These are phyloP conservation scores for Nitzschia palea DNA, from an alignment of 108 stramenopile genomes.

Conservation along the genomic window DNA sequence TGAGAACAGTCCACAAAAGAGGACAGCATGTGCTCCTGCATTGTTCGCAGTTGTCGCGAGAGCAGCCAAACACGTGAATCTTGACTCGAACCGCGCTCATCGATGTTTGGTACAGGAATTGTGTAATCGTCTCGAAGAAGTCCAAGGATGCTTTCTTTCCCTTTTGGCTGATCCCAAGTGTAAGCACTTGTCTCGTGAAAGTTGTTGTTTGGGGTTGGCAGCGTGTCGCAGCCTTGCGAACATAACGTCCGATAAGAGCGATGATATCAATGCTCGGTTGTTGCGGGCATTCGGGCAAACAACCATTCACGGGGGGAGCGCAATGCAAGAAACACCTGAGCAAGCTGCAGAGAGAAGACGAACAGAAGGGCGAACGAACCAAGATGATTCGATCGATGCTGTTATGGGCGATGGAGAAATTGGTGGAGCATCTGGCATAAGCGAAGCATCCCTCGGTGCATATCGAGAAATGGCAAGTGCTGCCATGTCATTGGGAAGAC, in stretches of 20 bases:
- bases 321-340: conserved; percentile 69
- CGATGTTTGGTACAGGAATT: conserved; percentile 47
- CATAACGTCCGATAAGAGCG: conserved; percentile 5
- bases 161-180: conserved; percentile 76
- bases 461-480: conserved; percentile 85
- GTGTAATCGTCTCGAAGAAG: conserved; percentile 32
- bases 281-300: conserved; percentile 82
- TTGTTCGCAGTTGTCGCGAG: conserved; percentile 68
- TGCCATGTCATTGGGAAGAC: conserved; percentile 57
- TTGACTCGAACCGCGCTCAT: neutral
- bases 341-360: conserved; percentile 53
- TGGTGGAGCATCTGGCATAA: conserved; percentile 75
- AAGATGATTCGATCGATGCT: conserved; percentile 20
- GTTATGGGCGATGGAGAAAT: conserved; percentile 46
- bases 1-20: conserved; percentile 58
- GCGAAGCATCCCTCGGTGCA: conserved; percentile 82
- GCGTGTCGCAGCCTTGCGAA: conserved; percentile 69
- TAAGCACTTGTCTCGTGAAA: conserved; percentile 79
- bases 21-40: conserved; percentile 62
- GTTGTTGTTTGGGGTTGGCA: conserved; percentile 77
- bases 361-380: conserved; percentile 25
- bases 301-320: conserved; percentile 75
- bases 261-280: conserved; percentile 51
- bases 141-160: conserved; percentile 69
- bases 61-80: conserved; percentile 45